Base-by-base conservation (phyloP, 1,139 yeast genomes). In the Kodamaea fungicola region DNA sequence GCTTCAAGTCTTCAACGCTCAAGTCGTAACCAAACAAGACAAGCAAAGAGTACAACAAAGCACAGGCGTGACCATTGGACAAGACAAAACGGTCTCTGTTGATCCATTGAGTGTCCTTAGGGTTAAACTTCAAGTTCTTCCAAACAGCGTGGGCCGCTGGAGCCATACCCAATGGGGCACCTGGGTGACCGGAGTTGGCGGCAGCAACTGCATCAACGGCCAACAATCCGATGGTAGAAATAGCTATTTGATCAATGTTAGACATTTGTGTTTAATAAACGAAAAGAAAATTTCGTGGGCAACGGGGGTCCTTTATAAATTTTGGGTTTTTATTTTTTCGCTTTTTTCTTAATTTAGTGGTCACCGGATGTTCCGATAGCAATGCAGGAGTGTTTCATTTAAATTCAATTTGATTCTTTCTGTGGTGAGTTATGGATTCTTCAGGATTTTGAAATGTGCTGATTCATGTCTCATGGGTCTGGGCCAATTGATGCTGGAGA, bases 141-240 rank as follows among this genome's bases (percentile, higher is more conserved):
- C 83, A 92, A 44, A 90, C 77, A 38, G 95, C 74, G 49, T 70
- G 74, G 44, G 76, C 76, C 33, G 75, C 75, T 28, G 76, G 96
- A 22, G 99, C 97, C 65, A 92, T 73, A 48, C 97, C 98, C 79
- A 92, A 80, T 55, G 98, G 98, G 40, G 99, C 97, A 77, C 98
- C 98, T 40, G 99, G 99, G 73, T 92, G 99, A 53, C 99, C 99
- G 45, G 96, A 84, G 70, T 92, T 86, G 56, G 97, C 95, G 63
- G 81, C 78, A 44, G 83, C 76, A 45, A 87, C 95, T 49, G 86
- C 83, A 66, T 92, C 99, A 42, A 85, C 90, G 32, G 97, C 80
- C 57, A 94, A 76, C 49, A 84, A 71, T 74, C 97, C 89, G 71
- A 92, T 87, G 52, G 98, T 88, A 73, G 79, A 76, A 67, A 94